Conservation (phyloP, 2,329 filamentous ascomycete species). For the Chaetomiaceae sp. region DNA sequence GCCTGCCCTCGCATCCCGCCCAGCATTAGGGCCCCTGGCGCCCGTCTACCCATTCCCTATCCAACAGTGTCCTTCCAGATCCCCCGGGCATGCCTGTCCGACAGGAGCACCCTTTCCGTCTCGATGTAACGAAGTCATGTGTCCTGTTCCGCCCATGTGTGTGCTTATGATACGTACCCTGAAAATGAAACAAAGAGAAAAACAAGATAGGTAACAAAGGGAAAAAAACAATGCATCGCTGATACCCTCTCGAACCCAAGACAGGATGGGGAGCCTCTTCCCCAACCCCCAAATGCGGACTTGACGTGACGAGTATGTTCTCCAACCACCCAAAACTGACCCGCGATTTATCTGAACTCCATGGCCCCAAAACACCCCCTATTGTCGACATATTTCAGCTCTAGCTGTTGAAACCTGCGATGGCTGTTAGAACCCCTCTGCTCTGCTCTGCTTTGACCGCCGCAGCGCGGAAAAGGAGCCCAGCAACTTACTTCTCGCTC, state of each 20-base stretch:
- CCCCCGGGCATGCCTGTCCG: too few relatives aligned
- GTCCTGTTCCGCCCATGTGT: not conserved
- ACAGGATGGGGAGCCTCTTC: not conserved
- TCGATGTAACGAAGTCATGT: not conserved
- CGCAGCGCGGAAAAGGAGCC: too few relatives aligned
- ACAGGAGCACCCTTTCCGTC: not conserved
- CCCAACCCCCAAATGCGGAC: too few relatives aligned
- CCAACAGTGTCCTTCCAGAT: not conserved
- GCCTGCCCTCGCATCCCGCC: not conserved
- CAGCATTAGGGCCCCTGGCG: not conserved
- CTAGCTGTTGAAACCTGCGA: conserved; percentile 84
- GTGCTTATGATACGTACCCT: not conserved
- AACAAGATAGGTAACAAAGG: too few relatives aligned
- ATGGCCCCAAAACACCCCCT: conserved; percentile 77
- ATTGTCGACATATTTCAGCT: conserved; percentile 83
- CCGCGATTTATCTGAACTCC: conserved; percentile 69
- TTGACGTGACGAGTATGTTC: too few relatives aligned
- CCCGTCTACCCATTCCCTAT: not conserved
- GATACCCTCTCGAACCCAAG: conserved; percentile 1
- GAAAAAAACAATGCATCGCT: conserved; percentile 14
- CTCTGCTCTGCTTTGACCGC: too few relatives aligned
- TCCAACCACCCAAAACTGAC: conserved; percentile 14
- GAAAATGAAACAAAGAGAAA: not conserved
- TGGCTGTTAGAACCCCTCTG: conserved; percentile 33
- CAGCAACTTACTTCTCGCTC: conserved; percentile 78